Percentiles rank a stretch among this genome's conserved stretches.
These are phyloP conservation scores for Caloboletus firmus DNA, from an alignment of 1,284 basidiomycete genomes.

Conservation along the genomic window DNA sequence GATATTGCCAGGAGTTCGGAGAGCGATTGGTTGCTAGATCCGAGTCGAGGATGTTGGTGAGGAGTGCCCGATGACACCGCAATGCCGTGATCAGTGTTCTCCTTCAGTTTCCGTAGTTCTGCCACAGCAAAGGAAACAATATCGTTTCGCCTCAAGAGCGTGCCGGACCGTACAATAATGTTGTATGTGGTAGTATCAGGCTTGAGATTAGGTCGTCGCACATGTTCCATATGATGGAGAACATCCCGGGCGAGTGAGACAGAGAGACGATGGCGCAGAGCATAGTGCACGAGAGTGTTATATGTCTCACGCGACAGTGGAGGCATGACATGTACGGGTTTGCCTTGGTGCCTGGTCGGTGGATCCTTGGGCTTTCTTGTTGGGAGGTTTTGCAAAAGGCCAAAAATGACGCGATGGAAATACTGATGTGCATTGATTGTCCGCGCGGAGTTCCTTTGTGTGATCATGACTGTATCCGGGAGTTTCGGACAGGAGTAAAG, in stretches of 20 bases:
- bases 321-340: slow-evolving; percentile 27
- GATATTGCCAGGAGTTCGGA: slow-evolving; percentile 15
- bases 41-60: not conserved
- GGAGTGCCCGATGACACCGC: slow-evolving; percentile 10
- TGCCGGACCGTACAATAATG: slow-evolving; percentile 55
- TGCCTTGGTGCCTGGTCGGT: slow-evolving; percentile 2
- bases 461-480: slow-evolving; percentile 46
- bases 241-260: slow-evolving; percentile 46
- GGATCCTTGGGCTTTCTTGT: slow-evolving; percentile 26
- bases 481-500: slow-evolving; percentile 53
- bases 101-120: slow-evolving; percentile 31
- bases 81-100: slow-evolving; percentile 28
- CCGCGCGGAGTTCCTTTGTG: slow-evolving; percentile 27
- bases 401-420: slow-evolving; percentile 55
- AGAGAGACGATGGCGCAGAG: slow-evolving; percentile 59
- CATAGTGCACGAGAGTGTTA: slow-evolving; percentile 66
- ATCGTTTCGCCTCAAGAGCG: slow-evolving; percentile 50
- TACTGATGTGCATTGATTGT: slow-evolving; percentile 53
- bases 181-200: slow-evolving; percentile 56
- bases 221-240: slow-evolving; percentile 53
- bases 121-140: slow-evolving; percentile 40
- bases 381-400: slow-evolving; percentile 37
- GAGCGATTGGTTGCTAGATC: slow-evolving; percentile 4
- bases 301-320: slow-evolving; percentile 48
- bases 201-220: slow-evolving; percentile 40